phyloP scores from a whole-genome alignment of 805 yeast genomes.

The Myxozyma sirexii region DNA sequence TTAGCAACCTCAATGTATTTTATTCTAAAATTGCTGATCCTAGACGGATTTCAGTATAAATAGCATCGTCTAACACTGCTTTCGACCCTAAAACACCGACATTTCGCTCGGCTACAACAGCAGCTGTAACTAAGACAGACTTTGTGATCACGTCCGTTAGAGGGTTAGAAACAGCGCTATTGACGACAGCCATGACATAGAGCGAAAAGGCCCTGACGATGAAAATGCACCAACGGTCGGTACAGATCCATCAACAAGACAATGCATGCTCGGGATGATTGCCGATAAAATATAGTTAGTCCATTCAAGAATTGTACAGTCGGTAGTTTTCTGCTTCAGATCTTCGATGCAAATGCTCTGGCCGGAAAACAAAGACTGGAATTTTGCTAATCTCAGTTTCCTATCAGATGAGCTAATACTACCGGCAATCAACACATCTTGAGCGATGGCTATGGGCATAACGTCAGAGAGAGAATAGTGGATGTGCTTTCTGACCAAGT shows the following conservation, averaged over 20 bases:
- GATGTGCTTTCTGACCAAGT: constrained; percentile 73
- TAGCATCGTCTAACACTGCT: constrained; percentile 52
- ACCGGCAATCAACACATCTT: constrained; percentile 62
- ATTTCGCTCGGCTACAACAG: constrained; percentile 68
- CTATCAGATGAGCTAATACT: constrained; percentile 29
- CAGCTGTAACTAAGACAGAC: constrained; percentile 57
- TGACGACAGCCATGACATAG: constrained; percentile 58
- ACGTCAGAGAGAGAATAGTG: constrained; percentile 70
- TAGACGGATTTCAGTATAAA: constrained; percentile 58
- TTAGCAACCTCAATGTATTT: background rate
- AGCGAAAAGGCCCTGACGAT: constrained; percentile 64
- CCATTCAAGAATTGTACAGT: constrained; percentile 58
- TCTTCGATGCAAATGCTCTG: constrained; percentile 29
- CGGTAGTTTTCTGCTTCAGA: constrained; percentile 47
- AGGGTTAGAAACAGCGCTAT: constrained; percentile 37
- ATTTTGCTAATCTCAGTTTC: constrained; percentile 45
- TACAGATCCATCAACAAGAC: constrained; percentile 63
- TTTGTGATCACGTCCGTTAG: constrained; percentile 47
- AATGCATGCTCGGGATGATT: constrained; percentile 48
- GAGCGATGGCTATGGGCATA: constrained; percentile 72
- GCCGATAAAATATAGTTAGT: constrained; percentile 65
- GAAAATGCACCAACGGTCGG: constrained; percentile 75
- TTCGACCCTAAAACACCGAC: constrained; percentile 65
- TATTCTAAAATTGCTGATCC: constrained; percentile 47
- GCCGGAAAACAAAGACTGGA: constrained; percentile 39